These are phyloP conservation scores for Leishmania guyanensis DNA, from an alignment of 208 protist genomes.

Conservation along the genomic window DNA sequence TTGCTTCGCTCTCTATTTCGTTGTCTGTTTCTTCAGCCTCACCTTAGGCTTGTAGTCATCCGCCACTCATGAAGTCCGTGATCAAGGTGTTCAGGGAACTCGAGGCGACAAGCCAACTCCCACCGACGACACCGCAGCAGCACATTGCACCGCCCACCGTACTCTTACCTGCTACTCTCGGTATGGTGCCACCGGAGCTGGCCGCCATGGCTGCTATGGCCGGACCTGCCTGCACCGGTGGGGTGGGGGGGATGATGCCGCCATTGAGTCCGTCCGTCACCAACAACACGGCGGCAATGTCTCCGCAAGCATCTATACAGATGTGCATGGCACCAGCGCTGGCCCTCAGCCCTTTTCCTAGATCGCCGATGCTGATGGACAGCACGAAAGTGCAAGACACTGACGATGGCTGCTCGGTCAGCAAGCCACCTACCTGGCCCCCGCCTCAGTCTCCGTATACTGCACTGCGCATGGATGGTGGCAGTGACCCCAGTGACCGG, in stretches of 20 bases:
- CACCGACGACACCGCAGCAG: conserved; percentile 33
- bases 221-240: not conserved
- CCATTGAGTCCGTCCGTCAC: not conserved
- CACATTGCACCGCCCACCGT: conserved; percentile 23
- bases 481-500: not conserved
- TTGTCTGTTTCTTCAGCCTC: not conserved
- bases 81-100: conserved; percentile 19
- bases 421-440: not conserved
- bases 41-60: too few species aligned
- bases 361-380: not conserved
- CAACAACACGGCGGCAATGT: not conserved
- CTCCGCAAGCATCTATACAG: not conserved
- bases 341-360: not conserved
- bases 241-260: not conserved
- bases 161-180: conserved; percentile 27
- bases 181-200: conserved; percentile 2
- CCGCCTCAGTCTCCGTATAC: not conserved
- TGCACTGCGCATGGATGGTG: not conserved
- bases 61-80: conserved; percentile 5
- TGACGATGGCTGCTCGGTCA: not conserved
- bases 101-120: conserved; percentile 38
- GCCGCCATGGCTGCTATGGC: conserved; percentile 1
- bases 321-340: conserved; percentile 2
- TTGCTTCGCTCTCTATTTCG: not conserved
- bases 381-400: not conserved